Evolutionary conservation across 805 yeast species (phyloP).

Genomic region (Zygosaccharomyces bisporus): DNA sequence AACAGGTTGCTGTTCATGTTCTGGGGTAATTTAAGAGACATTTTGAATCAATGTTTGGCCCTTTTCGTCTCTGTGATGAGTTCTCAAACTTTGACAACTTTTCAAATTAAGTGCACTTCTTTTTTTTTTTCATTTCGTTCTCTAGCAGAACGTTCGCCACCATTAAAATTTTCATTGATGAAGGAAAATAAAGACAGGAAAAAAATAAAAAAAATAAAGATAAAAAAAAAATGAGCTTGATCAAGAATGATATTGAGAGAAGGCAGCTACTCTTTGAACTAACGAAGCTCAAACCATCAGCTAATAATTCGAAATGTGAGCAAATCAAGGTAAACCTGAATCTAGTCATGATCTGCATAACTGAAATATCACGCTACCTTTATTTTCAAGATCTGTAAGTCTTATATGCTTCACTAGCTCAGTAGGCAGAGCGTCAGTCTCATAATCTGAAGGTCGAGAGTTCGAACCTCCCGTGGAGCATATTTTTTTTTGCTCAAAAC

Average conservation of each 20-base stretch:
- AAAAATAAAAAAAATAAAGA: not conserved
- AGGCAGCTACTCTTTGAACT: too few species aligned
- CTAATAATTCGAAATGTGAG: too few species aligned
- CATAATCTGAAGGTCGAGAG: conserved; percentile 50
- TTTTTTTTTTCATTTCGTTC: not conserved
- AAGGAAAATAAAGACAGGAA: not conserved
- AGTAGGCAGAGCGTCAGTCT: conserved; percentile 53
- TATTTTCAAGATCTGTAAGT: not conserved
- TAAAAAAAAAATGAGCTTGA: not conserved
- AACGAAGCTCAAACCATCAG: too few species aligned
- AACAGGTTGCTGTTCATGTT: conserved; percentile 93
- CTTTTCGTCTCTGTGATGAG: not conserved
- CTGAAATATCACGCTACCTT: too few species aligned
- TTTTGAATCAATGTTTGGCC: conserved; percentile 26
- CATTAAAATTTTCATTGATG: conserved; percentile 3
- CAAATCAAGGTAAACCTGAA: too few species aligned
- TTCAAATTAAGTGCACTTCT: not conserved
- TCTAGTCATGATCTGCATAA: too few species aligned
- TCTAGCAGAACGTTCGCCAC: conserved; percentile 13
- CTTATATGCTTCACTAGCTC: conserved; percentile 43
- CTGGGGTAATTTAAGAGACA: conserved; percentile 88
- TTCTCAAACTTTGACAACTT: not conserved
- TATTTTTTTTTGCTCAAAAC: conserved; percentile 19
- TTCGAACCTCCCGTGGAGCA: conserved; percentile 50
- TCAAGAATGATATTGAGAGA: too few species aligned